Percentiles rank a stretch among this genome's conserved stretches.
Conservation (phyloP, 768 basidiomycete species). For the Lentinula detonsa region DNA sequence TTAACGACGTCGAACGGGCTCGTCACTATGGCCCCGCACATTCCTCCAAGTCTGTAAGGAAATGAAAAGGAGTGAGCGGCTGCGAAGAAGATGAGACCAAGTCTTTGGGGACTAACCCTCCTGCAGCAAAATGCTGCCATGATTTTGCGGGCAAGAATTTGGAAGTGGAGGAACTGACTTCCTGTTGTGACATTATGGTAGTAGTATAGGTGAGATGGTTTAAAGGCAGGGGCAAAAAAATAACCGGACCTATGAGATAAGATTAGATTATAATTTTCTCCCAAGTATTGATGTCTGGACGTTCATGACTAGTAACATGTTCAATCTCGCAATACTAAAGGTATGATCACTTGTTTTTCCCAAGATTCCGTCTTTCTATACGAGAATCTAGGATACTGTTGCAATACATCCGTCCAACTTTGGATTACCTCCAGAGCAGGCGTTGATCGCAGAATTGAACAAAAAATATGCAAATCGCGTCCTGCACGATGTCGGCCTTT, state of each 20-base stretch:
- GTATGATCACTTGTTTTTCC: slow-evolving; percentile 6
- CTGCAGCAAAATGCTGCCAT: slow-evolving; percentile 80
- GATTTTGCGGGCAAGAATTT: slow-evolving; percentile 62
- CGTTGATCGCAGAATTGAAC: slow-evolving; percentile 82
- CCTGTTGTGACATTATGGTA: neutral
- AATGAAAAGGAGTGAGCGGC: neutral
- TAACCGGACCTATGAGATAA: neutral
- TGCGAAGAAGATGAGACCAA: neutral
- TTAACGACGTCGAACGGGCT: slow-evolving; percentile 99
- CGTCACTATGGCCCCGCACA: slow-evolving; percentile 96
- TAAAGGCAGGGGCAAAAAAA: neutral
- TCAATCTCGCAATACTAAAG: slow-evolving; percentile 41
- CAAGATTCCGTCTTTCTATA: neutral
- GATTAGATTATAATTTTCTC: slow-evolving; percentile 10
- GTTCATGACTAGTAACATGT: slow-evolving; percentile 24
- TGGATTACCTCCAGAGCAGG: slow-evolving; percentile 67
- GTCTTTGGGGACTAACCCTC: slow-evolving; percentile 51
- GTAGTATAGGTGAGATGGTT: neutral
- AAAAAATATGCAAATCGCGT: slow-evolving; percentile 94
- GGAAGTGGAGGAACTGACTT: slow-evolving; percentile 22
- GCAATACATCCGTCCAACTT: slow-evolving; percentile 88
- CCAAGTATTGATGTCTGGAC: neutral
- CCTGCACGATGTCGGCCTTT: slow-evolving; percentile 86
- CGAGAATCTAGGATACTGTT: slow-evolving; percentile 68
- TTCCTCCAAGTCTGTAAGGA: slow-evolving; percentile 77